Evolutionary conservation across 2,329 filamentous ascomycete species (phyloP).

Genomic region (Dissoconium aciculare): DNA sequence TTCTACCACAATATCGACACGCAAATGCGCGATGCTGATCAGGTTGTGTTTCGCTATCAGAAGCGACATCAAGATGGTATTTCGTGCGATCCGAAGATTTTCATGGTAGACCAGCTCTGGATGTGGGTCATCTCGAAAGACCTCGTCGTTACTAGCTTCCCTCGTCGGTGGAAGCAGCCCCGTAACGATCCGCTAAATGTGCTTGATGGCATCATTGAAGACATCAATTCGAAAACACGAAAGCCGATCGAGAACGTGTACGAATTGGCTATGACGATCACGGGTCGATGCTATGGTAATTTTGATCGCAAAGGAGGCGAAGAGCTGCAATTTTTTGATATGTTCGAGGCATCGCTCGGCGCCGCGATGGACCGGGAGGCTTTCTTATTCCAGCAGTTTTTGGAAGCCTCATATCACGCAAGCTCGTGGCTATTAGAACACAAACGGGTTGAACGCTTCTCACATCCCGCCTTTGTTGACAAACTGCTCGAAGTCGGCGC

Average conservation of each 20-base stretch:
- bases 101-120: slow-evolving; percentile 47
- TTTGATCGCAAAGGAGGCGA: slow-evolving; percentile 38
- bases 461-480: slow-evolving; percentile 36
- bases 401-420: slow-evolving; percentile 42
- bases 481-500: slow-evolving; percentile 43
- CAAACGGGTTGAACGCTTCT: slow-evolving; percentile 8
- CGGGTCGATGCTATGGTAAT: slow-evolving; percentile 31
- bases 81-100: slow-evolving; percentile 11
- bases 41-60: slow-evolving; percentile 48
- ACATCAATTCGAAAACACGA: slow-evolving; percentile 51
- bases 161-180: slow-evolving; percentile 44
- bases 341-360: slow-evolving; percentile 52
- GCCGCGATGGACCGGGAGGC: slow-evolving; percentile 26
- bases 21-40: slow-evolving; percentile 43
- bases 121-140: slow-evolving; percentile 46
- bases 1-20: slow-evolving; percentile 52
- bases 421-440: slow-evolving; percentile 22
- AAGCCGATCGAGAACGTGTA: slow-evolving; percentile 43
- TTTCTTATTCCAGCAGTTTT: slow-evolving; percentile 45
- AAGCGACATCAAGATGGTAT: slow-evolving; percentile 8
- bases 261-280: slow-evolving; percentile 48
- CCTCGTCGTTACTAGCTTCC: slow-evolving; percentile 45
- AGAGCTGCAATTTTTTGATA: slow-evolving; percentile 49
- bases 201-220: slow-evolving; percentile 47
- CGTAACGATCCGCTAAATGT: slow-evolving; percentile 49